Evolutionary conservation across 331 rosid species (phyloP).

Genomic region (Quercus tomentella): DNA sequence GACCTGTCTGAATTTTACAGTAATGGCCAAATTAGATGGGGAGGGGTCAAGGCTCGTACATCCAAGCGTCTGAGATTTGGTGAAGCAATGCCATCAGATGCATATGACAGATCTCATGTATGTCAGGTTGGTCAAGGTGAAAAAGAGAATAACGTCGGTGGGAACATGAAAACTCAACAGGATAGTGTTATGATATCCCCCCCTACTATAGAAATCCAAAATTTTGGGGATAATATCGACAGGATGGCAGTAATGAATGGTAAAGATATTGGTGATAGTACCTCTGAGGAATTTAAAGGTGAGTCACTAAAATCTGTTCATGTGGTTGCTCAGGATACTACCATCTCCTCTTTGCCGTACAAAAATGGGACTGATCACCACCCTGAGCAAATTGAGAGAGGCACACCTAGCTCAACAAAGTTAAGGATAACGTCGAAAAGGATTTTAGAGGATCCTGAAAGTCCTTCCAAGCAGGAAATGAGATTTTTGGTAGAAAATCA

Average conservation of each 20-base stretch:
- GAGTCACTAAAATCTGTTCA: slow-evolving; percentile 36
- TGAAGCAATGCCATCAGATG: slow-evolving; percentile 43
- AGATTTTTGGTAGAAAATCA: slow-evolving; percentile 33
- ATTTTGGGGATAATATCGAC: slow-evolving; percentile 26
- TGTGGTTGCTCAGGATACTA: slow-evolving; percentile 32
- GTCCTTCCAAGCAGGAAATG: slow-evolving; percentile 54
- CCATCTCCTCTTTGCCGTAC: slow-evolving; percentile 28
- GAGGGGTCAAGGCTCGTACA: slow-evolving; percentile 74
- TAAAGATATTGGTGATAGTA: slow-evolving; percentile 26
- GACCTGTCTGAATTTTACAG: slow-evolving; percentile 36
- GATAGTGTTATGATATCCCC: slow-evolving; percentile 25
- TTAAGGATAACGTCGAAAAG: slow-evolving; percentile 58
- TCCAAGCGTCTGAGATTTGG: slow-evolving; percentile 63
- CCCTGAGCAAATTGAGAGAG: slow-evolving; percentile 37
- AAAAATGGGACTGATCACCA: slow-evolving; percentile 34
- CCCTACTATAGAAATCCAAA: slow-evolving; percentile 30
- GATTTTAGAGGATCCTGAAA: slow-evolving; percentile 51
- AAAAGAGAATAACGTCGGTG: slow-evolving; percentile 32
- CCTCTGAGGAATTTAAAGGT: slow-evolving; percentile 35
- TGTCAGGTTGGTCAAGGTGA: slow-evolving; percentile 28
- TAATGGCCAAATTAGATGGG: slow-evolving; percentile 74
- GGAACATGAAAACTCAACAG: slow-evolving; percentile 39
- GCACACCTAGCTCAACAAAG: slow-evolving; percentile 51
- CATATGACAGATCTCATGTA: slow-evolving; percentile 38
- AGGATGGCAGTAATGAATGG: slow-evolving; percentile 28